Evolutionary conservation across 495 filamentous ascomycete species (phyloP).

Genomic region (Lophiotrema nucula): DNA sequence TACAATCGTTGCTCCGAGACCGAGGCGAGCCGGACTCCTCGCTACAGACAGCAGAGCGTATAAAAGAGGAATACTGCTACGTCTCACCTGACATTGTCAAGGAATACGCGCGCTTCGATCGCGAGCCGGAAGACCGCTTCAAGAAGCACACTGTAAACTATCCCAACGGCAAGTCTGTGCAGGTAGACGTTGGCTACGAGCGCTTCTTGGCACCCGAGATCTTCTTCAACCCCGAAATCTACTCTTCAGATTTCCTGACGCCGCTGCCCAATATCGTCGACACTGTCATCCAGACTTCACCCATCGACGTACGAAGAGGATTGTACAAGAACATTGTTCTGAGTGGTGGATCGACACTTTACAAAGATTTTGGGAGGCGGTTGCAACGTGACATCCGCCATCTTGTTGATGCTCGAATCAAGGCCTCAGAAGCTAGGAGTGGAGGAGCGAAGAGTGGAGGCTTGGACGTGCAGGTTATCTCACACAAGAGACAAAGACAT

Average conservation of each 20-base stretch:
- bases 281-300: slow-evolving; percentile 92
- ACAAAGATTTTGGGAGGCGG: slow-evolving; percentile 94
- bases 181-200: slow-evolving; percentile 94
- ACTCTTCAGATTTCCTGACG: slow-evolving; percentile 96
- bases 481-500: slow-evolving; percentile 92
- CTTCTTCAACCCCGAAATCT: slow-evolving; percentile 99
- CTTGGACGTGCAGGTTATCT: slow-evolving; percentile 92
- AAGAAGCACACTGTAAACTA: slow-evolving; percentile 81
- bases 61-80: slow-evolving; percentile 98
- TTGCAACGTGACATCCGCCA: slow-evolving; percentile 96
- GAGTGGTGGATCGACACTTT: slow-evolving; percentile 92
- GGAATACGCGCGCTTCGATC: slow-evolving; percentile 90
- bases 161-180: slow-evolving; percentile 79
- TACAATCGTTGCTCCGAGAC: slow-evolving; percentile 92
- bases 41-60: slow-evolving; percentile 93
- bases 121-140: slow-evolving; percentile 80
- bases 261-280: slow-evolving; percentile 92
- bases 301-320: slow-evolving; percentile 93
- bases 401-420: slow-evolving; percentile 86
- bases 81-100: slow-evolving; percentile 98
- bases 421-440: slow-evolving; percentile 85
- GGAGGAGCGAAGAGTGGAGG: slow-evolving; percentile 79
- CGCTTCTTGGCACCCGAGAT: slow-evolving; percentile 98
- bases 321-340: slow-evolving; percentile 99
- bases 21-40: slow-evolving; percentile 95